A percentile compares a stretch with the other conserved stretches of the same genome.
Evolutionary conservation across 2,329 filamentous ascomycete genomes (phyloP).

Genomic region (Colletotrichum ledebouriae): DNA sequence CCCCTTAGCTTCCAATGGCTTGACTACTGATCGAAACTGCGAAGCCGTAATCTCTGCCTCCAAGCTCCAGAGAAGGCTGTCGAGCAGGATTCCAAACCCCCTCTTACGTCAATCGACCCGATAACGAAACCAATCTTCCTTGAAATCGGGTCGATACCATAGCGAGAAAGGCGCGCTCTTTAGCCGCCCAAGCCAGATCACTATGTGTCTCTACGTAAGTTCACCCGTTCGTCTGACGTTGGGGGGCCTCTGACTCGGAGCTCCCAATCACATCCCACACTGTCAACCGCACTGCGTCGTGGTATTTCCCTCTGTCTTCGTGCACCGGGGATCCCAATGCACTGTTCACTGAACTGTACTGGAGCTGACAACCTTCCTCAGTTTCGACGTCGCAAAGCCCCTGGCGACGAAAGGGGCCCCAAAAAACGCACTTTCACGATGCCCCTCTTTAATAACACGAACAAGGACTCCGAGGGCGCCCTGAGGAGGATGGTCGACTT

Average conservation of each 20-base stretch:
- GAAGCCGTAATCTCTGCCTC: constrained; percentile 29
- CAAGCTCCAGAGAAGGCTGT: constrained; percentile 30
- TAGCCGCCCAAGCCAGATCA: constrained; percentile 20
- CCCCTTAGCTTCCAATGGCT: constrained; percentile 24
- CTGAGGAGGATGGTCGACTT: constrained; percentile 52
- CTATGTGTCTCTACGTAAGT: constrained; percentile 42
- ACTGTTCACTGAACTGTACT: not conserved
- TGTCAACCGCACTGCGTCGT: not conserved
- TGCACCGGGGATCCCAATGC: not conserved
- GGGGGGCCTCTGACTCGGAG: constrained; percentile 1
- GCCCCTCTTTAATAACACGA: constrained; percentile 56
- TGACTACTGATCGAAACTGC: constrained; percentile 24
- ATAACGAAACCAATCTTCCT: not conserved
- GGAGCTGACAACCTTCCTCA: constrained; percentile 17
- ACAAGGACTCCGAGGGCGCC: constrained; percentile 48
- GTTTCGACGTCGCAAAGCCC: constrained; percentile 39
- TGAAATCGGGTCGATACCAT: not conserved
- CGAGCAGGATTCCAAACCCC: constrained; percentile 8
- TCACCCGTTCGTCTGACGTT: constrained; percentile 3
- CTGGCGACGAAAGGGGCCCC: constrained; percentile 30
- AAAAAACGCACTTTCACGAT: constrained; percentile 53
- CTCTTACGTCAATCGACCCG: constrained; percentile 7
- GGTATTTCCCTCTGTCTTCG: not conserved
- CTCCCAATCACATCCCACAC: not conserved
- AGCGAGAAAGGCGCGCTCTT: constrained; percentile 10